Evolutionary conservation across 2,329 filamentous ascomycete genomes (phyloP).

Genomic region (Xylogone sp.): DNA sequence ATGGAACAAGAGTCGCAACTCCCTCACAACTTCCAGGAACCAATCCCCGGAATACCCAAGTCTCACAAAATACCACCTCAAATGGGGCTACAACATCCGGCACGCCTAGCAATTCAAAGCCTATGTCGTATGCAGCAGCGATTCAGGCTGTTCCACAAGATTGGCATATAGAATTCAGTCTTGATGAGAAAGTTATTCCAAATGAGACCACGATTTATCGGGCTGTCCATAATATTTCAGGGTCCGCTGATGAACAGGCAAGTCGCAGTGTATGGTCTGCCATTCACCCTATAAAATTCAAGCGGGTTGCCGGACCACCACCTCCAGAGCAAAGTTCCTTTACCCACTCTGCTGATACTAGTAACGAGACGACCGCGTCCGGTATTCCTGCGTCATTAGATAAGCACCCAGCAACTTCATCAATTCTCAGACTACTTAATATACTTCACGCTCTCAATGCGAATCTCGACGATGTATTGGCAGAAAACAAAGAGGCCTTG

Average conservation of each 20-base stretch:
- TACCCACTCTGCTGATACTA: conserved; percentile 45
- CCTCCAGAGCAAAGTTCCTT: conserved; percentile 68
- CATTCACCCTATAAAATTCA: conserved; percentile 89
- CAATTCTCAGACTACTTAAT: conserved; percentile 82
- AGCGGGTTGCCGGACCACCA: conserved; percentile 77
- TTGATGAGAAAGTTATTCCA: conserved; percentile 77
- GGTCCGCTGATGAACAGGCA: conserved; percentile 59
- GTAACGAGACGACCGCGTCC: conserved; percentile 48
- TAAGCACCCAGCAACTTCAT: conserved; percentile 79
- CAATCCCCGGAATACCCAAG: conserved; percentile 36
- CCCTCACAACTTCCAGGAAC: conserved; percentile 60
- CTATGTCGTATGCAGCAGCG: conserved; percentile 80
- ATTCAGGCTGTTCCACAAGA: conserved; percentile 79
- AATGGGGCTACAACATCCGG: conserved; percentile 23
- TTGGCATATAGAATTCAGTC: conserved; percentile 95
- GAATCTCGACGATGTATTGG: conserved; percentile 85
- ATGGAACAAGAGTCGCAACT: conserved; percentile 81
- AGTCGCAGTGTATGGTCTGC: conserved; percentile 84
- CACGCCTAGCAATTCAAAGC: conserved; percentile 50
- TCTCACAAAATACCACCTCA: conserved; percentile 32
- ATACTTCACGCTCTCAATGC: conserved; percentile 91
- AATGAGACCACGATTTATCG: conserved; percentile 96
- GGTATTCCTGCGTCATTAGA: conserved; percentile 74
- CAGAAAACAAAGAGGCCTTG: conserved; percentile 68
- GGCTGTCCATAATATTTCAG: conserved; percentile 66